Conservation (phyloP, 2,329 filamentous ascomycete species). For the Diatrype stigma region DNA sequence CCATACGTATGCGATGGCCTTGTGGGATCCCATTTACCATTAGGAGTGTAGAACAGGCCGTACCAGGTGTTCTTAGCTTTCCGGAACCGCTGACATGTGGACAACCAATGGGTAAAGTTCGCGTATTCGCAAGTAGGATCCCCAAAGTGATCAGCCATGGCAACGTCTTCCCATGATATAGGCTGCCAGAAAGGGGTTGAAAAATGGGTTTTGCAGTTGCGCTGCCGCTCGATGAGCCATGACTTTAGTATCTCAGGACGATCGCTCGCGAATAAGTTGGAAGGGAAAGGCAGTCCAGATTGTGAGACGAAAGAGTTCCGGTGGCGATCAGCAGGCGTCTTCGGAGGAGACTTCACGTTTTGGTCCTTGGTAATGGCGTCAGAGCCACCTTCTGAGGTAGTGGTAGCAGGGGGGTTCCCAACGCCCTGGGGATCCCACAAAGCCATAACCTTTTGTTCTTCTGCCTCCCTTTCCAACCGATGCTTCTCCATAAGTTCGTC, state of each 20-base stretch:
- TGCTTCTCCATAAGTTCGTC: constrained; percentile 18
- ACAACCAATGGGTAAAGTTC: constrained; percentile 35
- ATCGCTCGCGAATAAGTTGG: constrained; percentile 12
- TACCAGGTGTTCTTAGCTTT: constrained; percentile 31
- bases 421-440: neutral
- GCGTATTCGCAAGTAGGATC: constrained; percentile 22
- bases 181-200: constrained; percentile 32
- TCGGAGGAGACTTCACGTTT: neutral
- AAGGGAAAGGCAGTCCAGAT: neutral
- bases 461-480: neutral
- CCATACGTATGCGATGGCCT: constrained; percentile 15
- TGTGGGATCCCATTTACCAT: constrained; percentile 32
- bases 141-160: constrained; percentile 33
- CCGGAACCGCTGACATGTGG: constrained; percentile 9
- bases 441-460: neutral
- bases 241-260: constrained; percentile 13
- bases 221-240: constrained; percentile 11
- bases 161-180: constrained; percentile 37
- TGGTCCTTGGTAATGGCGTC: neutral
- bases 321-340: neutral
- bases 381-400: neutral
- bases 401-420: neutral
- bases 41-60: constrained; percentile 49
- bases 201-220: constrained; percentile 9
- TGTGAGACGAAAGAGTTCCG: constrained; percentile 4